A percentile compares a stretch with the other conserved stretches of the same genome.
phyloP scores from a whole-genome alignment of 2,329 filamentous ascomycete species.

The Aspergillus oerlinghausenensis region DNA sequence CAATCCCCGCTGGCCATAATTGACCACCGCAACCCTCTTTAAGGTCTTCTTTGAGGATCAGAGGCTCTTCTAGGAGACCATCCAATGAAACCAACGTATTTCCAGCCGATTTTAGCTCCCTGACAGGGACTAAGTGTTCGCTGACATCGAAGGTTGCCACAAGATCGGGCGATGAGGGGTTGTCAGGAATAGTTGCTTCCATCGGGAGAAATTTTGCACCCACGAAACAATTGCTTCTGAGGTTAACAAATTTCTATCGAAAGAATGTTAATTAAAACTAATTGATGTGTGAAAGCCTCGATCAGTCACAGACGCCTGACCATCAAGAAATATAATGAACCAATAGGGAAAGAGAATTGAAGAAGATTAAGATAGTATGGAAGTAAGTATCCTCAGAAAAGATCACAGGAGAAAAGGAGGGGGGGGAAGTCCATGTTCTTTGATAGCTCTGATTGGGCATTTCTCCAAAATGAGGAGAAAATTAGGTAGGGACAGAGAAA shows the following conservation, averaged over 20 bases:
- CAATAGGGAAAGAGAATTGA: background rate
- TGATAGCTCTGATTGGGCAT: background rate
- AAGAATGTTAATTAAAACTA: background rate
- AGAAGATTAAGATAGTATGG: background rate
- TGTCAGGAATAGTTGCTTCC: slow-evolving; percentile 6
- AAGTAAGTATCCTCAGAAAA: background rate
- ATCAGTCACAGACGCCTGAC: background rate
- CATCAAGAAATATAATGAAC: background rate
- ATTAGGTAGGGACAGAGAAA: background rate
- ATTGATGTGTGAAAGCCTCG: background rate
- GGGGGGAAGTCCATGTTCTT: background rate
- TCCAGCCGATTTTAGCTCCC: slow-evolving; percentile 48
- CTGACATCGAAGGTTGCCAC: slow-evolving; percentile 42
- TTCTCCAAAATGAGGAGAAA: background rate
- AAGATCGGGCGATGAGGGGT: slow-evolving; percentile 16
- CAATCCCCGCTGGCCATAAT: slow-evolving; percentile 90
- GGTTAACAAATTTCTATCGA: background rate
- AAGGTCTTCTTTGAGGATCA: slow-evolving; percentile 80
- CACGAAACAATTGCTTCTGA: background rate
- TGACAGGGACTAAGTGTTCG: slow-evolving; percentile 53
- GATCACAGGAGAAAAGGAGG: background rate
- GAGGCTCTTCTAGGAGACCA: slow-evolving; percentile 63
- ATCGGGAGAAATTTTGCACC: background rate
- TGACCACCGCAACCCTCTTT: slow-evolving; percentile 86
- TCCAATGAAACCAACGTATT: slow-evolving; percentile 62